Evolutionary conservation across 2,329 filamentous ascomycete genomes (phyloP).

Genomic region (Fusarium euwallaceae): DNA sequence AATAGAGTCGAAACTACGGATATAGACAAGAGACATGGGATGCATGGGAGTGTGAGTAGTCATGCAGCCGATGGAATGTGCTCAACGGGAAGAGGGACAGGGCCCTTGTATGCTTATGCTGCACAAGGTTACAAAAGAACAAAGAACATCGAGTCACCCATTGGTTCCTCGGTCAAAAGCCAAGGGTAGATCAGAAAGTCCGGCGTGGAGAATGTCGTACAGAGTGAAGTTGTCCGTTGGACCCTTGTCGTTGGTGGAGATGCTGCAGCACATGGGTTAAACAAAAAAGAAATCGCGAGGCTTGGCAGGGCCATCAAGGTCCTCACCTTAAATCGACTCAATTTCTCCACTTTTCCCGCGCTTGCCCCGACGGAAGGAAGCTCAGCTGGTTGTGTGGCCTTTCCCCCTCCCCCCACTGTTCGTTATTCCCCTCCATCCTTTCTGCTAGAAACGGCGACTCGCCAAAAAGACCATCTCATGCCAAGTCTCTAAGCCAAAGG

Average conservation of each 20-base stretch:
- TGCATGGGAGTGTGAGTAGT: background rate
- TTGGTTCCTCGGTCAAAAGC: background rate
- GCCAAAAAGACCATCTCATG: conserved; percentile 1
- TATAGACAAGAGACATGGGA: background rate
- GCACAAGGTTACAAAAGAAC: background rate
- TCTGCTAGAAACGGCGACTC: conserved; percentile 4
- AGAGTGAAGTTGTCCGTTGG: background rate
- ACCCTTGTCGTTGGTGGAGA: background rate
- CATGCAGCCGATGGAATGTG: background rate
- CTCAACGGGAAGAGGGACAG: background rate
- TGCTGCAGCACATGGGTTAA: background rate
- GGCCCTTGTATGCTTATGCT: background rate
- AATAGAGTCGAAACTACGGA: background rate
- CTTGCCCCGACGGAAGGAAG: background rate
- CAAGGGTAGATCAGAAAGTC: background rate
- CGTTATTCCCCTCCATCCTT: background rate
- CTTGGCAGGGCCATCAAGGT: conserved; percentile 44
- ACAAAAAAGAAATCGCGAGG: conserved; percentile 12
- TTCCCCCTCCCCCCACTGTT: background rate
- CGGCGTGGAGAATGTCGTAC: conserved; percentile 1
- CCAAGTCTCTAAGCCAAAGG: background rate
- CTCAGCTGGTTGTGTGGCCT: background rate
- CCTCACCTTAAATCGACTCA: conserved; percentile 41
- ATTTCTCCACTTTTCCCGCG: conserved; percentile 22
- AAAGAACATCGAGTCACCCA: background rate